A percentile compares a stretch with the other conserved stretches of the same genome.
phyloP scores from a whole-genome alignment of 495 filamentous ascomycete genomes.

The Tuber borchii region DNA sequence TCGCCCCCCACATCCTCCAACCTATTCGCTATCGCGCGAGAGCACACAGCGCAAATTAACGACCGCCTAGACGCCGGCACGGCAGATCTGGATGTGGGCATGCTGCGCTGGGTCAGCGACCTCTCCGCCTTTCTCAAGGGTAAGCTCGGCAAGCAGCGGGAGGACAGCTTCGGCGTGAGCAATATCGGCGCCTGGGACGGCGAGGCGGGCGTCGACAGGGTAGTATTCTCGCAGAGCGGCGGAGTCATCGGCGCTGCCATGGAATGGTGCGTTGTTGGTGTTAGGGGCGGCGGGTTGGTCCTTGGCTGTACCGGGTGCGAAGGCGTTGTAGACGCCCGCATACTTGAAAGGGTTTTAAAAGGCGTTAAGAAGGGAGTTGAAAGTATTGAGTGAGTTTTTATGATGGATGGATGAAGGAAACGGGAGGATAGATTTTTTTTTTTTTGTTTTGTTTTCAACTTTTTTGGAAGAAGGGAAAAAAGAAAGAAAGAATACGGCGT shows the following conservation, averaged over 20 bases:
- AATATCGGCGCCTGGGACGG: slow-evolving; percentile 46
- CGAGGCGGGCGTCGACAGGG: slow-evolving; percentile 26
- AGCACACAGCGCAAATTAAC: slow-evolving; percentile 41
- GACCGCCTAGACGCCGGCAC: slow-evolving; percentile 42
- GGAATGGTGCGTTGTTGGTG: slow-evolving; percentile 44
- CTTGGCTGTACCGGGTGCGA: slow-evolving; percentile 41
- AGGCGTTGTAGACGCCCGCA: slow-evolving; percentile 43
- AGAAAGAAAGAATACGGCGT: neutral
- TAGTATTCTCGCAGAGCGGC: slow-evolving; percentile 49
- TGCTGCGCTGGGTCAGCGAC: slow-evolving; percentile 45
- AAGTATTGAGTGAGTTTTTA: neutral
- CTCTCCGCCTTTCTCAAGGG: slow-evolving; percentile 42
- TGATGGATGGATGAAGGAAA: neutral
- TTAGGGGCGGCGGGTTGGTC: slow-evolving; percentile 43
- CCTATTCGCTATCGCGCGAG: slow-evolving; percentile 44
- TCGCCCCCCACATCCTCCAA: slow-evolving; percentile 4
- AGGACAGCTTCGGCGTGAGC: slow-evolving; percentile 46
- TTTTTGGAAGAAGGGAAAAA: neutral
- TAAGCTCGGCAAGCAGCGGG: slow-evolving; percentile 43
- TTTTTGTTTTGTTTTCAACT: neutral
- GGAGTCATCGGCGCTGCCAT: slow-evolving; percentile 45
- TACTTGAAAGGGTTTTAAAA: slow-evolving; percentile 39
- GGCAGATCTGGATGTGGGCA: slow-evolving; percentile 41
- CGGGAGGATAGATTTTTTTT: neutral
- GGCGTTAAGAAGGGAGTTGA: slow-evolving; percentile 35